These are phyloP conservation scores for Plantago ovata DNA, from an alignment of 257 asterid genomes.

Conservation along the genomic window DNA sequence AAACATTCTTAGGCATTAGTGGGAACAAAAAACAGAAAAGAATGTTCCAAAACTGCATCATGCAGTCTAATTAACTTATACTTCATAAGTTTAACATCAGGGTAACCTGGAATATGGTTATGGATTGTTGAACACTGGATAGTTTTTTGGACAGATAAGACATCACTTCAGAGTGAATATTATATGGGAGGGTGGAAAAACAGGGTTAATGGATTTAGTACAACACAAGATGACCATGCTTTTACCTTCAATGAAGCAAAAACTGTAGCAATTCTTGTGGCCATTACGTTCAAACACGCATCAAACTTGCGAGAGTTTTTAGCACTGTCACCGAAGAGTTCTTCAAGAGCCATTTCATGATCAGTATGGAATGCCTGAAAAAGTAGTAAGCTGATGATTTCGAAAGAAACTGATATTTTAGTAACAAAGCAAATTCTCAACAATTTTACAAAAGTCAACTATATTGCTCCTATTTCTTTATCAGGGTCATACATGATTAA, in stretches of 20 bases:
- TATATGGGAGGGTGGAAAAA: background rate
- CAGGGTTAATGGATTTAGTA: background rate
- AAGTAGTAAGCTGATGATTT: constrained; percentile 13
- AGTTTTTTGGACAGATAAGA: background rate
- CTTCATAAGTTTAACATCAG: no score
- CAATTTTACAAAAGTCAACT: background rate
- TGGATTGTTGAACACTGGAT: no score
- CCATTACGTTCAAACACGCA: constrained; percentile 69
- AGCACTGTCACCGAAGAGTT: constrained; percentile 72
- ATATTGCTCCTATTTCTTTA: constrained; percentile 7
- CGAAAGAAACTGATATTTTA: background rate
- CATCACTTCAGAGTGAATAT: background rate
- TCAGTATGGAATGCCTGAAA: constrained; percentile 85
- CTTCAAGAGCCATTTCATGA: constrained; percentile 89
- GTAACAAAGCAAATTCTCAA: background rate
- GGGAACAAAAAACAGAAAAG: no score
- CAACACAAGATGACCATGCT: background rate
- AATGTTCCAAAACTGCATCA: no score
- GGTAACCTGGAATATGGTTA: no score
- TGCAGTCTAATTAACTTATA: no score
- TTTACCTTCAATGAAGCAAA: constrained; percentile 96
- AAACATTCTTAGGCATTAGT: no score
- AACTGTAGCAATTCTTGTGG: constrained; percentile 77
- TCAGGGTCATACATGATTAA: constrained; percentile 18
- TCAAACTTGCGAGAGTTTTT: constrained; percentile 54